phyloP scores from a whole-genome alignment of 2,329 filamentous ascomycete species.

The Alternaria ethzedia region DNA sequence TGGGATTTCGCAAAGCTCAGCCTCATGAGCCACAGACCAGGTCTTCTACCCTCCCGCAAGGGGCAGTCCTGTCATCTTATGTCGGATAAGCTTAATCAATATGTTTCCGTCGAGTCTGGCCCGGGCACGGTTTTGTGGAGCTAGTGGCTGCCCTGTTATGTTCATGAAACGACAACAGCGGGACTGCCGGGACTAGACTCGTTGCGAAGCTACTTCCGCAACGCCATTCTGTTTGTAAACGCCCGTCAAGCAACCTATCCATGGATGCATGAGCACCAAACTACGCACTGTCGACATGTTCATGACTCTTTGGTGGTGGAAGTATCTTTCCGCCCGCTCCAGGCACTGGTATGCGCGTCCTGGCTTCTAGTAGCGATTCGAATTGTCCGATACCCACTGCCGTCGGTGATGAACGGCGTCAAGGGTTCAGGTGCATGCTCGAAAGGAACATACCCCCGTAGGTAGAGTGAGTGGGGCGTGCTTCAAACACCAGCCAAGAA shows the following conservation, averaged over 20 bases:
- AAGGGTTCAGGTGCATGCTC: not conserved
- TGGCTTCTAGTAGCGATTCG: not conserved
- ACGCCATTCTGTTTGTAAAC: not conserved
- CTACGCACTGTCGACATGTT: not conserved
- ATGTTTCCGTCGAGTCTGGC: not conserved
- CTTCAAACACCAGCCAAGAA: slow-evolving; percentile 12
- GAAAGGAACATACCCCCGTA: slow-evolving; percentile 15
- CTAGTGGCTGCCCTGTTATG: not conserved
- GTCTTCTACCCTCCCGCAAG: not conserved
- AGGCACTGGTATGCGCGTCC: not conserved
- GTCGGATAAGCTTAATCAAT: slow-evolving; percentile 3
- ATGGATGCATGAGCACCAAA: not conserved
- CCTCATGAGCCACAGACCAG: not conserved
- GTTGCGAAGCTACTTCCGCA: not conserved
- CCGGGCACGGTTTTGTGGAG: not conserved
- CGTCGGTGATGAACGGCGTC: slow-evolving; percentile 6
- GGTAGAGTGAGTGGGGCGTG: slow-evolving; percentile 12
- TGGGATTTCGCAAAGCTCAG: not conserved
- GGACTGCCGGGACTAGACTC: not conserved
- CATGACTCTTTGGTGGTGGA: not conserved
- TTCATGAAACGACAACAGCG: slow-evolving; percentile 8
- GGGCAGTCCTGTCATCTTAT: not conserved
- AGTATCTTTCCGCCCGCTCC: not conserved
- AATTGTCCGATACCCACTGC: not conserved
- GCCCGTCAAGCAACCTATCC: not conserved